phyloP scores from a whole-genome alignment of 192 early-diverging fungal genomes.

The Pilaira anomala region DNA sequence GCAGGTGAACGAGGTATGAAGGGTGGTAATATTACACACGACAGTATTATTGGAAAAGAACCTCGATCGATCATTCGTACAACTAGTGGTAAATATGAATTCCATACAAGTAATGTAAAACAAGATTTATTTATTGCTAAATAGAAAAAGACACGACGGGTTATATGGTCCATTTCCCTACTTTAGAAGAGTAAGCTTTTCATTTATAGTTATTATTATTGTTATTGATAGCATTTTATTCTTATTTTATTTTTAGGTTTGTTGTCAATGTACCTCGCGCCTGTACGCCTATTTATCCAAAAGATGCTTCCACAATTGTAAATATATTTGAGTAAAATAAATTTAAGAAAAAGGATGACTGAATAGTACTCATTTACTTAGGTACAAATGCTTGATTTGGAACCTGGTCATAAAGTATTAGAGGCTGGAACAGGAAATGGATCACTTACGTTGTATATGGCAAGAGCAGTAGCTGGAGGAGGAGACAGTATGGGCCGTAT shows the following conservation, averaged over 20 bases:
- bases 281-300: conserved; percentile 61
- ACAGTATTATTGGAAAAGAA: conserved; percentile 28
- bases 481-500: conserved; percentile 29
- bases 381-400: conserved; percentile 54
- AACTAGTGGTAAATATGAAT: conserved; percentile 28
- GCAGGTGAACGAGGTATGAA: conserved; percentile 16
- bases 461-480: conserved; percentile 42
- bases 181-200: conserved; percentile 40
- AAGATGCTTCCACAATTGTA: conserved; percentile 56
- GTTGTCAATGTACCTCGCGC: conserved; percentile 27
- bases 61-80: conserved; percentile 27
- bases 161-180: conserved; percentile 42
- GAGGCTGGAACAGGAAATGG: conserved; percentile 73
- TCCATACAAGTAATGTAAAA: neutral
- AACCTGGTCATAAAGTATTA: conserved; percentile 51
- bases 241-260: conserved; percentile 17
- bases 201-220: too few relatives aligned
- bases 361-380: conserved; percentile 2
- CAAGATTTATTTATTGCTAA: neutral
- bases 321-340: conserved; percentile 4
- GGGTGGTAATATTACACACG: conserved; percentile 29
- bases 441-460: conserved; percentile 59
- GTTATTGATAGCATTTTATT: too few relatives aligned
- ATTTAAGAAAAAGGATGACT: neutral
- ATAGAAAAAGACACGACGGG: conserved; percentile 1